A percentile compares a stretch with the other conserved stretches of the same genome.
Evolutionary conservation across 2,329 filamentous ascomycete genomes (phyloP).

Genomic region (Fusarium lateritium): DNA sequence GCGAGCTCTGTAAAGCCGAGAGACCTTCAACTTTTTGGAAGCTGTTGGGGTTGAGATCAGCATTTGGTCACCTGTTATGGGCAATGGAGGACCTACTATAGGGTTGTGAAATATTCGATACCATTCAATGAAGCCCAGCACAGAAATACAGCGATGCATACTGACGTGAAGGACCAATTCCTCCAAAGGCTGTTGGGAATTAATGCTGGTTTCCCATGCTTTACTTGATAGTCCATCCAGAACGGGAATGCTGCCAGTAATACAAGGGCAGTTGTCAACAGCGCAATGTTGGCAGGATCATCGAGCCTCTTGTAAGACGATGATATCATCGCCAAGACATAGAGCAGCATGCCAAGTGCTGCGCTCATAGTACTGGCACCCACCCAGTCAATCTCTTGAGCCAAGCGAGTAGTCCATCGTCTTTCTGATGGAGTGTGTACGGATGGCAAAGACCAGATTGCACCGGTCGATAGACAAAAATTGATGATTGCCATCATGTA

Average conservation of each 20-base stretch:
- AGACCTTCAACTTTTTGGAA: slow-evolving; percentile 65
- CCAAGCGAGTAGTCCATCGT: slow-evolving; percentile 47
- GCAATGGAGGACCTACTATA: slow-evolving; percentile 57
- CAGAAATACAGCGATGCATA: slow-evolving; percentile 67
- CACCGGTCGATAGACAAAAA: slow-evolving; percentile 53
- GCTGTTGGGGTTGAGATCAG: slow-evolving; percentile 46
- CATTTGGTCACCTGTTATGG: rapidly evolving
- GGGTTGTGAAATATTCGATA: slow-evolving; percentile 63
- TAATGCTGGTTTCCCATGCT: slow-evolving; percentile 63
- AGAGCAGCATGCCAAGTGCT: slow-evolving; percentile 65
- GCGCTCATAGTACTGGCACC: slow-evolving; percentile 62
- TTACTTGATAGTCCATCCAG: slow-evolving; percentile 69
- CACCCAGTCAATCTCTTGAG: slow-evolving; percentile 67
- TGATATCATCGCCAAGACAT: slow-evolving; percentile 64
- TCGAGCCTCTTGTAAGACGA: slow-evolving; percentile 57
- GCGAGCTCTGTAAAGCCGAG: slow-evolving; percentile 61
- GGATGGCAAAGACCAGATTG: slow-evolving; percentile 56
- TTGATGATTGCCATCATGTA: slow-evolving; percentile 58
- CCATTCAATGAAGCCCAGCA: slow-evolving; percentile 63
- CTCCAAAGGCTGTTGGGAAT: slow-evolving; percentile 74
- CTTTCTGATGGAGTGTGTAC: slow-evolving; percentile 43
- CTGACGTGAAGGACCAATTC: slow-evolving; percentile 67
- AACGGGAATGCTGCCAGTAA: slow-evolving; percentile 65
- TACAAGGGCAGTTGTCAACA: slow-evolving; percentile 60
- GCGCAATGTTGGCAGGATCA: slow-evolving; percentile 58